Evolutionary conservation across 2,329 filamentous ascomycete species (phyloP), one percentile per base, ranked within the genome.

Genomic region (Neocatenulostroma microsporum): DNA sequence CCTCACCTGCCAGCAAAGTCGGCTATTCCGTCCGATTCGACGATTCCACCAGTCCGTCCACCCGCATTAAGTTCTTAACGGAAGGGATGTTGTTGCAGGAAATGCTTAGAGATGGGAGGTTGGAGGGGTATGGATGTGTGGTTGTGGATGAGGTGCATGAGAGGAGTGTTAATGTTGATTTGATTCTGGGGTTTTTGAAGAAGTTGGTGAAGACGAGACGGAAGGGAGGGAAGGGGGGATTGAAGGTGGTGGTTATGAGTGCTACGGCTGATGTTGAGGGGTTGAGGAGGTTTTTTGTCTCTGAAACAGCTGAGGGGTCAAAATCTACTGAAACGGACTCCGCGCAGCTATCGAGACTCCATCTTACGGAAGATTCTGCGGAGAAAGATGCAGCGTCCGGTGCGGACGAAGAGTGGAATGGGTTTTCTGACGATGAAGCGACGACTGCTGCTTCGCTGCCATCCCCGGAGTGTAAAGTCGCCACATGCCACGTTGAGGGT

Each of bases 81-180:
- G 93, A 98, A 61, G 91, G 91, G 52, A 96, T 94, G 80, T 69
- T 98, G 34, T 70, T 98, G 11, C 88, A 96, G 58, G 93, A 98
- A 61, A 81, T 98, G 61, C 62, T 98, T 41, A 74, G 82, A 36
- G 91, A 98, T 58, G 84, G 85, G 1, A 72, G 80, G 53, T 70
- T 98, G 54, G 76, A 74, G 21, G 79, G 84, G 55, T 98, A 98
- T 57, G 94, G 86, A 53, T 87, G 82, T 3, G 73, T 98, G 1
- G 73, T 98, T 13, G 85, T 98, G 5, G 91, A 98, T 62, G 91
- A 98, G 61, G 91, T 98, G 10, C 91, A 98, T 65, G 91, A 98
- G 65, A 74, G 91, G 50, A 94, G 88, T 48, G 76, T 96, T 15
- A 93, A 96, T 57, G 89, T 95, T 6, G 91, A 98, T 63, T 64